Evolutionary conservation across 2,329 filamentous ascomycete species (phyloP), one percentile per base, ranked within the genome.

Genomic region (Pyrenochaeta sp.): DNA sequence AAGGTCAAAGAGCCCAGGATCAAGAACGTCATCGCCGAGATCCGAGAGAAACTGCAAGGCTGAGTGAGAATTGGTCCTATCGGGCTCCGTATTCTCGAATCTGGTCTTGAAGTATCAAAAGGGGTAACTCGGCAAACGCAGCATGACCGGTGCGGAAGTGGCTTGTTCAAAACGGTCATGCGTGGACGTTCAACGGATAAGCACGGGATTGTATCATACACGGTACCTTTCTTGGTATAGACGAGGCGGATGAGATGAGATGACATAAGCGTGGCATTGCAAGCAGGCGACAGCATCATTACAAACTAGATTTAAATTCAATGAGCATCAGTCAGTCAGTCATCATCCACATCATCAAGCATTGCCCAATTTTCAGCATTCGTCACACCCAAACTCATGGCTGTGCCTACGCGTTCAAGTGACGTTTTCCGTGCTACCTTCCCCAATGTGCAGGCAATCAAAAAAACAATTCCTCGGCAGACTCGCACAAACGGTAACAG

Each of bases 1-100:
- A 83, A 81, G 56, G 82, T 84, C 20, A 83, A 83, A 67, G 85
- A 88, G 68, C 83, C 84, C 4, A 79, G 87, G 54, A 82, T 87
- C 45, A 83, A 82, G 77, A 81, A 83, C 36, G 79, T 89, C 11
- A 78, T 85, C 30, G 77, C 73, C 40, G 87, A 90, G 75, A 87
- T 90, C 60, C 77, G 77, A 56, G 79, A 81, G 54, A 75, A 80
- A 64, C 54, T 83, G 53, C 61, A 69, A 37, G 62, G 54, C 46
- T 71, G 57, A 64, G 23, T 42, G 23, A 17, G 9, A 23, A 23
- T 36, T 3, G 35, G 15, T 27, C 33, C 4, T 35, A 44, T 46
- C 35, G 18, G 43, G 36, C n/a, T 20, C 31, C 41, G 21, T 15
- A 45, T 17, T 2, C 2, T 35, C 30, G 6, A 35, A n/a, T 21